These are phyloP conservation scores for Hypoxylon rickii DNA, from an alignment of 495 filamentous ascomycete genomes.

Conservation along the genomic window DNA sequence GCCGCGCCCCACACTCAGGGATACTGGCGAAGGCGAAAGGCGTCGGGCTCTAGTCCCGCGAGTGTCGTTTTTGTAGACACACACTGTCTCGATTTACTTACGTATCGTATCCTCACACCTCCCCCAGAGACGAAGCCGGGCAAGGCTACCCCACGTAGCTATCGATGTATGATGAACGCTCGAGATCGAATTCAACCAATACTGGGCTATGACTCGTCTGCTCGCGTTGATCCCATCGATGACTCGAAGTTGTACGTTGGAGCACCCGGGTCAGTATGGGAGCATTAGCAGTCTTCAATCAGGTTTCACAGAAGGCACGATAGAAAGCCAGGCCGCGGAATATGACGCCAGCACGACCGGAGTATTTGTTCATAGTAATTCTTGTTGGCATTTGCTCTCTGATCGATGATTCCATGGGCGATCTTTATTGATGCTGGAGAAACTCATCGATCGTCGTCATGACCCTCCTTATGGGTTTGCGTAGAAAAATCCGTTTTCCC, in stretches of 20 bases:
- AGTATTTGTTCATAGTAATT: constrained; percentile 29
- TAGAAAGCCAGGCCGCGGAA: constrained; percentile 9
- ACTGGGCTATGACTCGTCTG: constrained; percentile 1
- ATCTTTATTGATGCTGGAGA: constrained; percentile 28
- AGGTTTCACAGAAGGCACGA: constrained; percentile 23
- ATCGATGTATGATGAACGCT: not conserved
- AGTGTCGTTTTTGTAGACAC: constrained; percentile 6
- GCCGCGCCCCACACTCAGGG: not conserved
- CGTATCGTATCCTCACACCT: not conserved
- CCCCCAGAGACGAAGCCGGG: not conserved
- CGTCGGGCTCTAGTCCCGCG: not conserved
- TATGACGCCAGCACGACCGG: constrained; percentile 8
- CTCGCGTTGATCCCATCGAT: constrained; percentile 7
- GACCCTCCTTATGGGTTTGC: constrained; percentile 31
- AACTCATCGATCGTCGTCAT: constrained; percentile 31
- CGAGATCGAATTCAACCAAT: not conserved
- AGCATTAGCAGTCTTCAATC: not conserved
- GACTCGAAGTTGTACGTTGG: constrained; percentile 7
- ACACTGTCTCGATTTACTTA: not conserved
- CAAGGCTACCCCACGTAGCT: not conserved
- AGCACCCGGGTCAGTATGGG: not conserved
- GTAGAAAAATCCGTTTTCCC: constrained; percentile 35
- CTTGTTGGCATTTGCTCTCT: constrained; percentile 34
- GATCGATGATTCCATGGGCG: constrained; percentile 29
- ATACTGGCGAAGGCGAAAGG: not conserved